Base-by-base conservation (phyloP, 139 green algal genomes). In the Picochlorum sp. region DNA sequence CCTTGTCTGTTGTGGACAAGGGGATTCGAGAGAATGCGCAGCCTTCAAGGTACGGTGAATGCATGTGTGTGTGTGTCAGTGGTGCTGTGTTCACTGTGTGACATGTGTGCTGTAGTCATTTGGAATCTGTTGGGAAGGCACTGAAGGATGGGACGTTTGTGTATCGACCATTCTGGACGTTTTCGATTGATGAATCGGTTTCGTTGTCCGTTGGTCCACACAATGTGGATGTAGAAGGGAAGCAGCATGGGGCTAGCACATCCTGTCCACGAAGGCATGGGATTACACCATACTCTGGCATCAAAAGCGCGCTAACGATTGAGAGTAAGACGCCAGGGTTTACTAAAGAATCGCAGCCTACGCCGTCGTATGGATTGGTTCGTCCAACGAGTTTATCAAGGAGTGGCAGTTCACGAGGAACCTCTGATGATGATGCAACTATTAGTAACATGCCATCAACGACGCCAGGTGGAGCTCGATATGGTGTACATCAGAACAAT, bases 1-100 rank as follows among this genome's bases (percentile, higher is more conserved):
- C 85, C 2, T 3, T 84, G 1, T 66, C 54, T 41, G 70, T 90
- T 15, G 30, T 90, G 50, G 15, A 70, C 3, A 92, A 90, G 64
- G 85, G 77, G 0, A n/a, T 57, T n/a, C 41, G 10, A 14, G 13
- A 37, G 0, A 14, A 57, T 31, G 45, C 11, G 4, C 20, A 56
- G 16, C 26, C 37, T 21, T 49, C 24, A 30, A 21, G 8, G 55
- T 37, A 21, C 23, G 18, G 11, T 24, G 18, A n/a, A 24, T 54
- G n/a, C 1, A 1, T n/a, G 47, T n/a, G n/a, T 54, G n/a, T 8
- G 14, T 54, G 47, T 54, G 14, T 54, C 47, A 20, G 16, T 20
- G 18, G n/a, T 54, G 18, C 14, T 54, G 47, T 54, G 18, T 23
- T 54, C 1, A 21, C 47, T n/a, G 47, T 21, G 23, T 28, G 24